Evolutionary conservation across 345 rosid species (phyloP).

Genomic region (Eucalyptus sp.): DNA sequence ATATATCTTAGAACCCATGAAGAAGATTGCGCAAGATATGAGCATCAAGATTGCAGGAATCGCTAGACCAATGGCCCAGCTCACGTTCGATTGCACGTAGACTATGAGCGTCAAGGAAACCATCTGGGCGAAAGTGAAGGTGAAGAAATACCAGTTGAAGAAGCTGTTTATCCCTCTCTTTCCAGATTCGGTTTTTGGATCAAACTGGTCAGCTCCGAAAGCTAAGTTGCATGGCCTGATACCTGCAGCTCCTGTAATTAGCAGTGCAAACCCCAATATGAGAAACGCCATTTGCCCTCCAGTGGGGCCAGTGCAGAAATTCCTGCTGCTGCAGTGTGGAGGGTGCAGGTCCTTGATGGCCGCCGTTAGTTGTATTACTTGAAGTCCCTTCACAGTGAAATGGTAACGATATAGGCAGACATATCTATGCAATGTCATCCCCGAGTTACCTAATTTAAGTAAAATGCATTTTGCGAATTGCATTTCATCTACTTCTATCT

Average conservation of each 20-base stretch:
- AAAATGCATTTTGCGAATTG: not conserved
- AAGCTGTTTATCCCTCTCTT: constrained; percentile 66
- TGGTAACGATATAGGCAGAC: not conserved
- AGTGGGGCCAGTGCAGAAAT: constrained; percentile 37
- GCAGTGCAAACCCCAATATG: constrained; percentile 29
- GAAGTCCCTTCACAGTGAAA: constrained; percentile 32
- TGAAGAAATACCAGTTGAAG: constrained; percentile 85
- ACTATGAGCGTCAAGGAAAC: constrained; percentile 57
- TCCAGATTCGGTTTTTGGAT: constrained; percentile 60
- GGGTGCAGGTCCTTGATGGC: constrained; percentile 53
- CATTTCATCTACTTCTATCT: not conserved
- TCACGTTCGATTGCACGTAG: constrained; percentile 61
- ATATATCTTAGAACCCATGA: constrained; percentile 48
- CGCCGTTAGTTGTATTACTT: constrained; percentile 48
- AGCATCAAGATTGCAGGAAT: constrained; percentile 66
- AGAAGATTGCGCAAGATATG: constrained; percentile 40
- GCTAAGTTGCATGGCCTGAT: constrained; percentile 73
- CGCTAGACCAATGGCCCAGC: constrained; percentile 67
- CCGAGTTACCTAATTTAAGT: not conserved
- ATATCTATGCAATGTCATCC: not conserved
- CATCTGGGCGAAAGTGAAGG: constrained; percentile 70
- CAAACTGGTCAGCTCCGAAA: constrained; percentile 73
- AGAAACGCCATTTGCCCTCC: constrained; percentile 48
- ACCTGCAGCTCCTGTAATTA: constrained; percentile 65
- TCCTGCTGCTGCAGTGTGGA: constrained; percentile 13